Evolutionary conservation across 495 filamentous ascomycete species (phyloP).

Genomic region (Xylaria intraflava): DNA sequence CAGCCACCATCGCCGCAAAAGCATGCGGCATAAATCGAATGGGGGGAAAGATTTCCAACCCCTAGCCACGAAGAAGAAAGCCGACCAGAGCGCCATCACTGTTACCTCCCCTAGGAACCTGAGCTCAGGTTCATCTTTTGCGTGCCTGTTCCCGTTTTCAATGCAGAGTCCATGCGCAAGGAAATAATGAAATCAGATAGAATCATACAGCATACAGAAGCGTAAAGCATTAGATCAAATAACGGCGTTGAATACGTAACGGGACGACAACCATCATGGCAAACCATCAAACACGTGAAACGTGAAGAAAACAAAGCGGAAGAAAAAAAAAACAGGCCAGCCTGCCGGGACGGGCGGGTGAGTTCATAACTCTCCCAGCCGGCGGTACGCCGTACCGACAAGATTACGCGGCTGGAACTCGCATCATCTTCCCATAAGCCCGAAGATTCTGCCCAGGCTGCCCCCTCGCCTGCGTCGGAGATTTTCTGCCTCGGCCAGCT

Average conservation of each 20-base stretch:
- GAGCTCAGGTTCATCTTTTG: neutral
- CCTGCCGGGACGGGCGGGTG: neutral
- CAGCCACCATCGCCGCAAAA: neutral
- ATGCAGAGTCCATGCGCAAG: neutral
- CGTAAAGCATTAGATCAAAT: neutral
- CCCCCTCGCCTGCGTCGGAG: slow-evolving; percentile 22
- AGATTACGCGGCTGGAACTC: neutral
- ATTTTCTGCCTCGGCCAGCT: slow-evolving; percentile 4
- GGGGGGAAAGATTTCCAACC: neutral
- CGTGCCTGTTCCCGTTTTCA: neutral
- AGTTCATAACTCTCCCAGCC: neutral
- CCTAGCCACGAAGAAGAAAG: neutral
- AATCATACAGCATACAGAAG: neutral
- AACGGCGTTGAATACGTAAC: no score
- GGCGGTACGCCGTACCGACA: neutral
- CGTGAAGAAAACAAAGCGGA: neutral
- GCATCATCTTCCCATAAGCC: slow-evolving; percentile 12
- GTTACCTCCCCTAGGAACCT: neutral
- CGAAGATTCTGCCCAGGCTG: slow-evolving; percentile 24
- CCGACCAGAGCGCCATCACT: neutral
- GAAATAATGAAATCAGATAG: neutral
- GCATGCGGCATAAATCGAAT: neutral
- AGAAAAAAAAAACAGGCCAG: neutral
- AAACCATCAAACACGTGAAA: neutral
- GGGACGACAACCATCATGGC: no score